These are phyloP conservation scores for Magnolia officinalis DNA, from an alignment of 164 flowering plant genomes.

Conservation along the genomic window DNA sequence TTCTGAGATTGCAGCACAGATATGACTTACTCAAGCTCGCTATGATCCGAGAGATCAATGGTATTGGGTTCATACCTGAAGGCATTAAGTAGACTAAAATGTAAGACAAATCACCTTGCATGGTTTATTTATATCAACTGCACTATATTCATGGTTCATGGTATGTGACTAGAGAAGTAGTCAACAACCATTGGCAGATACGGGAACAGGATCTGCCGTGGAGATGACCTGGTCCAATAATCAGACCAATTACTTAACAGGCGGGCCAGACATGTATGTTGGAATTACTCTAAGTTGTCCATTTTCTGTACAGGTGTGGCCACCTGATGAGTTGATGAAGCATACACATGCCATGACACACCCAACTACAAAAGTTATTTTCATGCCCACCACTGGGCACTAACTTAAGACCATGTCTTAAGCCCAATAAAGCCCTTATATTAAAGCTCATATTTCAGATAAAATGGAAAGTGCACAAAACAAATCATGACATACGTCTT, in stretches of 20 bases:
- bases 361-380: not conserved
- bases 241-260: not conserved
- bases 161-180: not conserved
- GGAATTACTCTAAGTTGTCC: not conserved
- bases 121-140: not conserved
- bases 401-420: not conserved
- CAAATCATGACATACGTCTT: conserved; percentile 45
- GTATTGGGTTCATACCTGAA: conserved; percentile 96
- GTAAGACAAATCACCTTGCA: conserved; percentile 4
- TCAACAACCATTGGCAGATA: not conserved
- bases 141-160: not conserved
- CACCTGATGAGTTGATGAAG: not conserved
- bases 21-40: conserved; percentile 82
- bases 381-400: not conserved
- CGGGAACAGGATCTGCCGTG: not conserved
- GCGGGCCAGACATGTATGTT: not conserved
- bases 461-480: not conserved
- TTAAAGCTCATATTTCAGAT: not conserved
- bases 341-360: not conserved
- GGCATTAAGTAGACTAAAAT: conserved; percentile 3
- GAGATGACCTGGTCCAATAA: no score
- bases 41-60: conserved; percentile 79
- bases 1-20: not conserved
- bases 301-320: not conserved
- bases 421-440: not conserved